Evolutionary conservation across 768 basidiomycete species (phyloP).

Genomic region (Lanmaoa rubissima): DNA sequence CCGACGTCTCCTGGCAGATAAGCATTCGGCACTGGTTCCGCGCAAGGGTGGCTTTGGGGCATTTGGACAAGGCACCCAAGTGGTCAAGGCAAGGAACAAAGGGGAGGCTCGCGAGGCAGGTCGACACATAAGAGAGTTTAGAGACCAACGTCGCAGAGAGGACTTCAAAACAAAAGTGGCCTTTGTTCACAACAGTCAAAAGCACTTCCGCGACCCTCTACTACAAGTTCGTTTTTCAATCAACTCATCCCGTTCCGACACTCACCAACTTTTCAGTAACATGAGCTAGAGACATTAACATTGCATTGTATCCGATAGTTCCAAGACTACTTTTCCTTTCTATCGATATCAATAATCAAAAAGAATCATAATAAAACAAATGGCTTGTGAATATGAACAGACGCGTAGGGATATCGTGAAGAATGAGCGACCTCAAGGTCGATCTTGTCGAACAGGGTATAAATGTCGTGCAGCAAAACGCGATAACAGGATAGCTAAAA

Average conservation of each 20-base stretch:
- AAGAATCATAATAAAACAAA: conserved; percentile 8
- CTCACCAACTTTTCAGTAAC: conserved; percentile 21
- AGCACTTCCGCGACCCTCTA: conserved; percentile 79
- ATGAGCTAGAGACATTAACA: conserved; percentile 1
- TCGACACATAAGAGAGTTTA: conserved; percentile 78
- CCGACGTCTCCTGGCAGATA: conserved; percentile 74
- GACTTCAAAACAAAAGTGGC: conserved; percentile 83
- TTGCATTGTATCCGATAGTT: not conserved
- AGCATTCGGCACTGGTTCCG: conserved; percentile 82
- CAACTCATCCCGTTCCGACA: not conserved
- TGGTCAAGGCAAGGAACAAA: conserved; percentile 88
- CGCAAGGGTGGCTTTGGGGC: conserved; percentile 84
- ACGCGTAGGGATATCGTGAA: conserved; percentile 26
- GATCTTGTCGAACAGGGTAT: conserved; percentile 40
- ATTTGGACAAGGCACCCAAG: conserved; percentile 75
- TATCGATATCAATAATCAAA: conserved; percentile 13
- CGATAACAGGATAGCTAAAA: conserved; percentile 30
- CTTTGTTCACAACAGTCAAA: conserved; percentile 81
- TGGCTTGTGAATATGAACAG: conserved; percentile 15
- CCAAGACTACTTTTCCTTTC: conserved; percentile 16
- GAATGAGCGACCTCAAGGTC: conserved; percentile 38
- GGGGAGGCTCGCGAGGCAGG: conserved; percentile 95
- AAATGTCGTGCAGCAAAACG: conserved; percentile 30
- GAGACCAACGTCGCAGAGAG: conserved; percentile 76
- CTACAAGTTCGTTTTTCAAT: conserved; percentile 42